Percentiles rank a stretch among this genome's conserved stretches.
phyloP scores from a whole-genome alignment of 2,329 filamentous ascomycete species.

The Paraconiothyrium brasiliense region DNA sequence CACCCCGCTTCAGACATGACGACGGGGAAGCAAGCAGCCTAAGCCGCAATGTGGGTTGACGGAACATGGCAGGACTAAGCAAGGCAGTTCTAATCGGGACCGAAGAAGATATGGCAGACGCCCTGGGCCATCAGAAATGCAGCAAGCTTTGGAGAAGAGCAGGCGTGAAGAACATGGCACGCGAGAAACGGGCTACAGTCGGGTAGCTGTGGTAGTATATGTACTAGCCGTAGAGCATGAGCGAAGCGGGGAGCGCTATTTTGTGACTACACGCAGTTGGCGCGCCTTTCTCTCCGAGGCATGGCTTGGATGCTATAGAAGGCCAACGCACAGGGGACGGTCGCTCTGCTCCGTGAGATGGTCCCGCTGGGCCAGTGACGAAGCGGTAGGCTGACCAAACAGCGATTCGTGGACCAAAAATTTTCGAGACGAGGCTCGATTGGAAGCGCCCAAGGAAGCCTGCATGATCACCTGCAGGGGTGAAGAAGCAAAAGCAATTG shows the following conservation, averaged over 20 bases:
- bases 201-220: slow-evolving; percentile 31
- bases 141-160: slow-evolving; percentile 28
- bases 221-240: slow-evolving; percentile 30
- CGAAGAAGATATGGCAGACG: slow-evolving; percentile 30
- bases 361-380: slow-evolving; percentile 34
- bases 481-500: slow-evolving; percentile 45
- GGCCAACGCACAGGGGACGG: slow-evolving; percentile 46
- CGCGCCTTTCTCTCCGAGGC: slow-evolving; percentile 36
- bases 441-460: slow-evolving; percentile 35
- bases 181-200: slow-evolving; percentile 30
- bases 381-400: slow-evolving; percentile 42
- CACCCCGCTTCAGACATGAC: slow-evolving; percentile 38
- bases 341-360: slow-evolving; percentile 22
- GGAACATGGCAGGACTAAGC: slow-evolving; percentile 42
- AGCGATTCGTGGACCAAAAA: slow-evolving; percentile 32
- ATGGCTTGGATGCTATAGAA: slow-evolving; percentile 32
- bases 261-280: slow-evolving; percentile 49
- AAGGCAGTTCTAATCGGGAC: slow-evolving; percentile 22
- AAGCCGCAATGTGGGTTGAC: slow-evolving; percentile 38
- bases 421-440: slow-evolving; percentile 44
- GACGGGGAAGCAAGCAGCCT: slow-evolving; percentile 40
- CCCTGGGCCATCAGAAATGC: slow-evolving; percentile 32
- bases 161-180: slow-evolving; percentile 27
- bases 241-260: slow-evolving; percentile 40
- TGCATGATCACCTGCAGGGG: slow-evolving; percentile 54